These are phyloP conservation scores for Aspergillus taichungensis DNA, from an alignment of 495 filamentous ascomycete genomes.

Conservation along the genomic window DNA sequence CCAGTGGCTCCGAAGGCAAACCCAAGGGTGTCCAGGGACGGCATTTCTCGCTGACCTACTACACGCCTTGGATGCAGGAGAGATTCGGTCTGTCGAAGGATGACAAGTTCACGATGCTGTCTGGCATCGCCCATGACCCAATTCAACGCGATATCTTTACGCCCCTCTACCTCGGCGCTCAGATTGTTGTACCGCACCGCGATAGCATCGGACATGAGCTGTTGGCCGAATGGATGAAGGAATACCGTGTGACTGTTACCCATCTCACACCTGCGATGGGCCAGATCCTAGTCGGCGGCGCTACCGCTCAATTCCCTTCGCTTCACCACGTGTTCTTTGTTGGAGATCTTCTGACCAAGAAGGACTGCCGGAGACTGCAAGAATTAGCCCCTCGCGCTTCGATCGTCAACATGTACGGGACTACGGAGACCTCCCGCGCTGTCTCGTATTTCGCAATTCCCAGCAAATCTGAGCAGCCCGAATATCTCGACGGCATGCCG, in stretches of 20 bases:
- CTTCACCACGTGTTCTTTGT: slow-evolving; percentile 87
- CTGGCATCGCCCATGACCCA: slow-evolving; percentile 79
- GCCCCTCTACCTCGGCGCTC: slow-evolving; percentile 78
- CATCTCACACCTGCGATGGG: slow-evolving; percentile 94
- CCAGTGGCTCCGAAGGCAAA: slow-evolving; percentile 73
- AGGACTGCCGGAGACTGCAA: slow-evolving; percentile 74
- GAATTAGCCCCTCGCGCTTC: slow-evolving; percentile 48
- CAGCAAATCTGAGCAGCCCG: slow-evolving; percentile 54
- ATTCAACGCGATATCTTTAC: slow-evolving; percentile 94
- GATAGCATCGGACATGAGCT: slow-evolving; percentile 86
- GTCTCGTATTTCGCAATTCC: slow-evolving; percentile 86
- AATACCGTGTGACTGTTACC: slow-evolving; percentile 70
- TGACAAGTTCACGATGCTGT: slow-evolving; percentile 77
- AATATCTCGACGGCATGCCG: slow-evolving; percentile 59
- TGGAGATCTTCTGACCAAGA: slow-evolving; percentile 81
- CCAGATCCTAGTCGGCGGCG: slow-evolving; percentile 85
- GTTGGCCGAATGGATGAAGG: slow-evolving; percentile 85
- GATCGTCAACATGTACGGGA: slow-evolving; percentile 79
- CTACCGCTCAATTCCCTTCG: slow-evolving; percentile 63
- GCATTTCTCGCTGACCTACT: slow-evolving; percentile 81
- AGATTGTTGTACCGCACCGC: slow-evolving; percentile 69
- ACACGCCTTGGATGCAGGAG: slow-evolving; percentile 89
- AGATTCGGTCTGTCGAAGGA: slow-evolving; percentile 64
- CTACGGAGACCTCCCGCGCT: slow-evolving; percentile 80
- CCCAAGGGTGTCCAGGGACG: slow-evolving; percentile 85